Percentiles rank a stretch among this genome's conserved stretches.
Evolutionary conservation across 2,329 filamentous ascomycete genomes (phyloP).

Genomic region (Periconia sp.): DNA sequence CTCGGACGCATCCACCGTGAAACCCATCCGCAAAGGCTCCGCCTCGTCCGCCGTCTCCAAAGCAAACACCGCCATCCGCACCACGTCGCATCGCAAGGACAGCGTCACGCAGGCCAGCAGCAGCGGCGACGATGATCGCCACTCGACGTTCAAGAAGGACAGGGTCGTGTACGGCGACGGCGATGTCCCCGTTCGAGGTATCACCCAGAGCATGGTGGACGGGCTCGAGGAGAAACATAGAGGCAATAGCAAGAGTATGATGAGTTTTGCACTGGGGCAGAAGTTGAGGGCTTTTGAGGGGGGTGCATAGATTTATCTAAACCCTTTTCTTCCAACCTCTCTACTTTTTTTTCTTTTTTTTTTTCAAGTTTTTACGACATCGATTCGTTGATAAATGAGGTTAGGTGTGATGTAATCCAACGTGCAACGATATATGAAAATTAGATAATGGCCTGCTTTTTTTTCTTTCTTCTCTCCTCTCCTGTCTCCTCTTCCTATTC

Average conservation of each 20-base stretch:
- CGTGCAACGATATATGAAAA: too few relatives aligned
- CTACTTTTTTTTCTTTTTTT: too few relatives aligned
- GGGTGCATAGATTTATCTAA: neutral
- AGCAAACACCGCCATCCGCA: constrained; percentile 2
- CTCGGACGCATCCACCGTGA: constrained; percentile 39
- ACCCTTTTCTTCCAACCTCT: neutral
- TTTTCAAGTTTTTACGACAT: neutral
- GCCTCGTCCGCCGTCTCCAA: neutral
- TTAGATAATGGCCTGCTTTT: too few relatives aligned
- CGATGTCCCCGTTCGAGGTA: constrained; percentile 35
- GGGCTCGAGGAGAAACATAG: constrained; percentile 23
- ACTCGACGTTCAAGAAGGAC: constrained; percentile 7
- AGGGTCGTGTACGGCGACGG: constrained; percentile 30
- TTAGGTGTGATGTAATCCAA: too few relatives aligned
- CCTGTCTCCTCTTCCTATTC: too few relatives aligned
- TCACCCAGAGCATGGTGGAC: constrained; percentile 41
- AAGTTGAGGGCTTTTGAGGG: constrained; percentile 33
- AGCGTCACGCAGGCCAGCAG: constrained; percentile 21
- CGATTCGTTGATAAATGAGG: too few relatives aligned
- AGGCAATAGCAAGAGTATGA: constrained; percentile 39
- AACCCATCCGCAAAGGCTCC: constrained; percentile 18
- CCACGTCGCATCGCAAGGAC: constrained; percentile 27
- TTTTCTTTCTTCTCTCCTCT: too few relatives aligned
- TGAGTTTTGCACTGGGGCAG: constrained; percentile 36
- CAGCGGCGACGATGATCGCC: neutral